Evolutionary conservation across 805 yeast genomes (phyloP).

Genomic region (Scheffersomyces lignosus): DNA sequence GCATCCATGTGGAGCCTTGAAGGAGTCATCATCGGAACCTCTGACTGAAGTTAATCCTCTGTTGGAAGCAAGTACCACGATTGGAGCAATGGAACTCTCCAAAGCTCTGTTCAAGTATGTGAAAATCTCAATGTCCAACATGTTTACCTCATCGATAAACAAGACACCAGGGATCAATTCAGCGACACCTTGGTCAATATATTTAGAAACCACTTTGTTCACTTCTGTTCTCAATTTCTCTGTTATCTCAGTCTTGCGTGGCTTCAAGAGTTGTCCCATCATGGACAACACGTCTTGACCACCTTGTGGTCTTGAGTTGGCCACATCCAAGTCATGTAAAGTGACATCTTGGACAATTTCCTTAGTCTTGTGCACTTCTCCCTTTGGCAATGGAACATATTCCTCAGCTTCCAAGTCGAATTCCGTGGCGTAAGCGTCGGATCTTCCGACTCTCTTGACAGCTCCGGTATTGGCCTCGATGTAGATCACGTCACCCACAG

Average conservation of each 20-base stretch:
- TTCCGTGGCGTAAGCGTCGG: constrained; percentile 98
- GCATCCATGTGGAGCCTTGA: constrained; percentile 90
- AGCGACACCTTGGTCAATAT: constrained; percentile 97
- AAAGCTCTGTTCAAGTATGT: constrained; percentile 92
- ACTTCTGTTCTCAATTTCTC: constrained; percentile 93
- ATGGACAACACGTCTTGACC: constrained; percentile 94
- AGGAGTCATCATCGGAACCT: constrained; percentile 76
- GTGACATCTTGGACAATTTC: constrained; percentile 98
- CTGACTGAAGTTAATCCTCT: constrained; percentile 90
- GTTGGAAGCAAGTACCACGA: constrained; percentile 94
- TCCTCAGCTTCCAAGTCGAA: constrained; percentile 98
- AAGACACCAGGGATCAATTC: constrained; percentile 97
- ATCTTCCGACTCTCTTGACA: constrained; percentile 94
- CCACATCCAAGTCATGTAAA: constrained; percentile 92
- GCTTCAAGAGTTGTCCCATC: constrained; percentile 97
- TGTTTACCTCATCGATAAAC: constrained; percentile 97
- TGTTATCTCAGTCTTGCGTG: constrained; percentile 94
- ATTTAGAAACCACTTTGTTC: constrained; percentile 91
- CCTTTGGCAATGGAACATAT: constrained; percentile 97
- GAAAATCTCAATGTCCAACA: constrained; percentile 96
- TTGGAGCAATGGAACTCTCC: constrained; percentile 89
- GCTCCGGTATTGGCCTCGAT: constrained; percentile 98
- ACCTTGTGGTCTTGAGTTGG: constrained; percentile 94
- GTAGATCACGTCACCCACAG: constrained; percentile 95
- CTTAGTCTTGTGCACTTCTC: constrained; percentile 97